phyloP scores from a whole-genome alignment of 495 filamentous ascomycete genomes.

The Stereocaulon alpinum region DNA sequence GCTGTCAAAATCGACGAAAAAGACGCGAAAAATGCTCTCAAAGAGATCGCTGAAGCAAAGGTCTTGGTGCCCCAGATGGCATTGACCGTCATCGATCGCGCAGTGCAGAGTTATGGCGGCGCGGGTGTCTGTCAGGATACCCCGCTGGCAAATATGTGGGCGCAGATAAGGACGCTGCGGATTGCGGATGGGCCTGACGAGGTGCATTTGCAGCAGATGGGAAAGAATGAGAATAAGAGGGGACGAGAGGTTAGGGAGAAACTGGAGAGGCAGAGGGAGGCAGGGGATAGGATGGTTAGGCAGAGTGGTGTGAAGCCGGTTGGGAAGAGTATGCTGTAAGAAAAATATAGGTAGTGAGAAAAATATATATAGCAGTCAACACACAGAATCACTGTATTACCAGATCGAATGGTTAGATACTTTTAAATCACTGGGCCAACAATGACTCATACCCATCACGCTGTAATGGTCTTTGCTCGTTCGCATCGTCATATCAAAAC shows the following conservation, averaged over 20 bases:
- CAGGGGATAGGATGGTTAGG: conserved; percentile 55
- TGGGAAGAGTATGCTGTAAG: conserved; percentile 38
- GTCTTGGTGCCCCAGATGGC: conserved; percentile 70
- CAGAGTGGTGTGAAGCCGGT: conserved; percentile 42
- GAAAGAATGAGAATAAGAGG: conserved; percentile 68
- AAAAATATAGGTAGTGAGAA: neutral
- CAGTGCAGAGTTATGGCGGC: conserved; percentile 76
- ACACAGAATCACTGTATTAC: neutral
- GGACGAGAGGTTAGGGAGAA: conserved; percentile 51
- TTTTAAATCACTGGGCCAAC: neutral
- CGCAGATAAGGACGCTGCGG: conserved; percentile 66
- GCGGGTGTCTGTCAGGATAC: conserved; percentile 87
- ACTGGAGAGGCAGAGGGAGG: conserved; percentile 53
- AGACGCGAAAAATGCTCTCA: conserved; percentile 68
- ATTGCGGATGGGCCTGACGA: conserved; percentile 91
- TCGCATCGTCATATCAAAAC: neutral
- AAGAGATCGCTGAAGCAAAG: conserved; percentile 82
- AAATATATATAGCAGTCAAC: neutral
- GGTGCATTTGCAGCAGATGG: conserved; percentile 87
- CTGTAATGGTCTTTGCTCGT: neutral
- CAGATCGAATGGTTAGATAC: neutral
- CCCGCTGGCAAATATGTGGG: conserved; percentile 80
- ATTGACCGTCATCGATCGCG: conserved; percentile 72
- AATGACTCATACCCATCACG: neutral
- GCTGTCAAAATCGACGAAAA: conserved; percentile 80